Conservation (phyloP, 148 eudicot genomes). For the Fagopyrum esculentum region DNA sequence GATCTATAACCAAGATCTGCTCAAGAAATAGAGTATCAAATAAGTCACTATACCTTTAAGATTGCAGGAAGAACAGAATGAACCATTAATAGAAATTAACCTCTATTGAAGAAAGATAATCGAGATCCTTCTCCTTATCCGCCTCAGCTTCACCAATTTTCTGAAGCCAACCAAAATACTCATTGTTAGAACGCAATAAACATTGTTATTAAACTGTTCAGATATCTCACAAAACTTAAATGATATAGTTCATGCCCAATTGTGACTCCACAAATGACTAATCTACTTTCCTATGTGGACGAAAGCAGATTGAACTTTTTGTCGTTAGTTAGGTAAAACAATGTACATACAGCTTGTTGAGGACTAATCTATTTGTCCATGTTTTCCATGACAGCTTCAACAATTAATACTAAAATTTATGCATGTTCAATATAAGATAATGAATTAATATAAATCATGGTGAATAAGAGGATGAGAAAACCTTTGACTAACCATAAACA, state of each 20-base stretch:
- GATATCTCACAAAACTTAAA: not conserved
- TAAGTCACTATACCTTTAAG: not conserved
- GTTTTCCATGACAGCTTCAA: slow-evolving; percentile 32
- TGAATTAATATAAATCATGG: not conserved
- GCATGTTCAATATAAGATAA: too few relatives aligned
- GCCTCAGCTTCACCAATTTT: slow-evolving; percentile 74
- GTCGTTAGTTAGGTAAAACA: not conserved
- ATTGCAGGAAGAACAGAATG: not conserved
- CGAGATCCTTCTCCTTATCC: slow-evolving; percentile 73
- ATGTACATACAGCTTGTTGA: not conserved
- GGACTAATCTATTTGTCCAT: too few relatives aligned
- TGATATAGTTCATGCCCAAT: not conserved
- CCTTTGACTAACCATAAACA: not conserved
- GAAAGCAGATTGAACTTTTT: not conserved
- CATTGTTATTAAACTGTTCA: not conserved
- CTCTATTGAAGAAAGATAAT: slow-evolving; percentile 95
- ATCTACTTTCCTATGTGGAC: not conserved
- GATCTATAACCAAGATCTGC: slow-evolving; percentile 85
- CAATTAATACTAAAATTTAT: too few relatives aligned
- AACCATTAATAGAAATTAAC: slow-evolving; percentile 22
- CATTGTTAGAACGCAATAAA: not conserved
- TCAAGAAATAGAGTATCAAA: not conserved
- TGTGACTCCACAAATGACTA: not conserved
- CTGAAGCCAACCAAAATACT: slow-evolving; percentile 29
- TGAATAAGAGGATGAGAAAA: not conserved